Conservation (phyloP, 805 yeast species). For the Candida railenensis region DNA sequence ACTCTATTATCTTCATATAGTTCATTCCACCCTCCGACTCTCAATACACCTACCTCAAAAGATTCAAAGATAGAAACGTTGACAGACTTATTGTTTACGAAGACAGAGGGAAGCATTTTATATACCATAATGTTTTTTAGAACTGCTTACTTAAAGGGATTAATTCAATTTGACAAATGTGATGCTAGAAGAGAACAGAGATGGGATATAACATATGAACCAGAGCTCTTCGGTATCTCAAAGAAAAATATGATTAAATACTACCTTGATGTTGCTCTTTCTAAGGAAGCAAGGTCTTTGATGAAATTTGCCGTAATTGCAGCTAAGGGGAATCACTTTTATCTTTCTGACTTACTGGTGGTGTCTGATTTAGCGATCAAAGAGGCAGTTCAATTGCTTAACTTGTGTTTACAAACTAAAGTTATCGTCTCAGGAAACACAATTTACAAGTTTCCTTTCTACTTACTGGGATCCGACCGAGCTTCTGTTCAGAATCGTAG, state of each 20-base stretch:
- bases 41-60: background rate
- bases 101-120: constrained; percentile 18
- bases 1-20: background rate
- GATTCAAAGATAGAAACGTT: constrained; percentile 5
- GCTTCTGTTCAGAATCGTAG: constrained; percentile 1
- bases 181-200: constrained; percentile 5
- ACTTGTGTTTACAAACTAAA: constrained; percentile 28
- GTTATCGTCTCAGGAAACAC: constrained; percentile 39
- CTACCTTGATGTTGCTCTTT: constrained; percentile 18
- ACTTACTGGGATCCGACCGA: constrained; percentile 18
- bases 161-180: constrained; percentile 3
- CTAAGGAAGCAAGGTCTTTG: constrained; percentile 15
- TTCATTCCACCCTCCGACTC: background rate
- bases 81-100: constrained; percentile 9
- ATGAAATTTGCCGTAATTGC: constrained; percentile 45
- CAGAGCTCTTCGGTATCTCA: background rate
- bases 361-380: constrained; percentile 34
- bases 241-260: constrained; percentile 15
- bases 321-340: constrained; percentile 33
- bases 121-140: constrained; percentile 12
- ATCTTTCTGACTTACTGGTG: constrained; percentile 34
- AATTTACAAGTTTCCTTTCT: constrained; percentile 49
- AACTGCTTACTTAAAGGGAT: constrained; percentile 3
- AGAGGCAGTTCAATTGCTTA: constrained; percentile 30
- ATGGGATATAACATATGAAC: constrained; percentile 7